phyloP scores from a whole-genome alignment of 106 monocot species.

The Iris macrosiphon region DNA sequence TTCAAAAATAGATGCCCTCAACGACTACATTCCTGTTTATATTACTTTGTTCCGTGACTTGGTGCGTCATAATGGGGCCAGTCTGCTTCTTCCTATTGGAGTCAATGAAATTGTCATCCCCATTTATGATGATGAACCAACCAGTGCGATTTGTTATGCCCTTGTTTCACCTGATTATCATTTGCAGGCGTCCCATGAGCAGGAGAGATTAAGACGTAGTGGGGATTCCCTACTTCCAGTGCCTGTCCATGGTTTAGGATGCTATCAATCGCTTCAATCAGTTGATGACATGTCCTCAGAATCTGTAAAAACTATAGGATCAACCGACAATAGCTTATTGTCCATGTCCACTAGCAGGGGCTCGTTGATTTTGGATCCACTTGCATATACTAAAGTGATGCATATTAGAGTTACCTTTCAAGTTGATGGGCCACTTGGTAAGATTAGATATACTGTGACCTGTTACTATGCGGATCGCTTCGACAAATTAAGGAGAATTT shows the following conservation, averaged over 20 bases:
- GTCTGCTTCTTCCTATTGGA: constrained; percentile 64
- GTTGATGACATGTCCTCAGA: constrained; percentile 39
- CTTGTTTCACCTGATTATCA: constrained; percentile 64
- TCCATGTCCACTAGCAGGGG: constrained; percentile 24
- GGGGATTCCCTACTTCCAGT: constrained; percentile 27
- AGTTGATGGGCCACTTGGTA: constrained; percentile 44
- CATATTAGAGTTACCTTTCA: constrained; percentile 67
- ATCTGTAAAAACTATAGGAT: constrained; percentile 22
- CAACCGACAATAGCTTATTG: constrained; percentile 24
- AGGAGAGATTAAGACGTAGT: constrained; percentile 26
- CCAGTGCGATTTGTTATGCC: constrained; percentile 69
- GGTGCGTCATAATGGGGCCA: constrained; percentile 31
- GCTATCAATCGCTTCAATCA: constrained; percentile 25
- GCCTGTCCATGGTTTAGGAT: constrained; percentile 27
- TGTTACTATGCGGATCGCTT: constrained; percentile 76
- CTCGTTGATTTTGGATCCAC: constrained; percentile 17
- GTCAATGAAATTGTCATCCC: constrained; percentile 52
- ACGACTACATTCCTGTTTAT: constrained; percentile 55
- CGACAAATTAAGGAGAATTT: constrained; percentile 58
- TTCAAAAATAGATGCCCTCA: constrained; percentile 21
- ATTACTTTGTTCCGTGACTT: constrained; percentile 42
- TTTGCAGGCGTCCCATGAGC: constrained; percentile 48
- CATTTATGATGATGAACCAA: constrained; percentile 87
- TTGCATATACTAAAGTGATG: constrained; percentile 27
- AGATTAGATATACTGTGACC: constrained; percentile 62